Percentiles rank a stretch among this genome's conserved stretches.
These are phyloP conservation scores for Polychaeton citri DNA, from an alignment of 2,329 filamentous ascomycete species.

Conservation along the genomic window DNA sequence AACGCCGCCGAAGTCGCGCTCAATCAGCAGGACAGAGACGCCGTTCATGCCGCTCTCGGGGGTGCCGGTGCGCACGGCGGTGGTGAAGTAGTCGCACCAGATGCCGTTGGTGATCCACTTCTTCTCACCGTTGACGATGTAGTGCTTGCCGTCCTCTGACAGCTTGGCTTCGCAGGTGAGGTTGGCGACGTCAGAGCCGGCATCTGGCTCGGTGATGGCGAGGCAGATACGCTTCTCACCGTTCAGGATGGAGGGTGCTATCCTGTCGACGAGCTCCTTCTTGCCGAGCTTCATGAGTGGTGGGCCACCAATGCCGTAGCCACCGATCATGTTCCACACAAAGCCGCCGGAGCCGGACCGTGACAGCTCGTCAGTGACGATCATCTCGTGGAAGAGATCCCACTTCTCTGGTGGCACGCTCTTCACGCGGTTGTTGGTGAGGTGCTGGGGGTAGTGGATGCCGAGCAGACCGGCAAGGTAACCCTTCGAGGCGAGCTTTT, in stretches of 20 bases:
- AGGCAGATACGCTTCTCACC: slow-evolving; percentile 97
- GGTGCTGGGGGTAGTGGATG: slow-evolving; percentile 64
- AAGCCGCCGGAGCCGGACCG: slow-evolving; percentile 81
- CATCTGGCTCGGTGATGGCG: slow-evolving; percentile 91
- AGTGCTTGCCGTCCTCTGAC: slow-evolving; percentile 91
- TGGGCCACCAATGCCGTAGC: slow-evolving; percentile 90
- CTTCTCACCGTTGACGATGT: slow-evolving; percentile 99
- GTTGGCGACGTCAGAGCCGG: slow-evolving; percentile 89
- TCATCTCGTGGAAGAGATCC: slow-evolving; percentile 97
- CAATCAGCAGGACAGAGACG: slow-evolving; percentile 79
- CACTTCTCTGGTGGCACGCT: slow-evolving; percentile 77
- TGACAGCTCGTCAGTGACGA: slow-evolving; percentile 87
- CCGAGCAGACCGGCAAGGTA: slow-evolving; percentile 90
- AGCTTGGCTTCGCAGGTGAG: slow-evolving; percentile 92
- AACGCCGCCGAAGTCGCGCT: slow-evolving; percentile 71
- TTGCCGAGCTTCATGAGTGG: slow-evolving; percentile 86
- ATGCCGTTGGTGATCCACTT: slow-evolving; percentile 98
- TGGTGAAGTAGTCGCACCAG: slow-evolving; percentile 96
- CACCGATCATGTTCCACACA: slow-evolving; percentile 92
- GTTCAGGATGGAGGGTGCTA: slow-evolving; percentile 73
- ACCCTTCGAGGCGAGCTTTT: slow-evolving; percentile 83
- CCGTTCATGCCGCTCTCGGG: slow-evolving; percentile 70
- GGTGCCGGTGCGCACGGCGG: slow-evolving; percentile 79
- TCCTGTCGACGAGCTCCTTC: slow-evolving; percentile 70
- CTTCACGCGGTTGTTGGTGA: slow-evolving; percentile 57